A percentile compares a stretch with the other conserved stretches of the same genome.
phyloP scores from a whole-genome alignment of 495 filamentous ascomycete species.

The Aspergillus panamensis region DNA sequence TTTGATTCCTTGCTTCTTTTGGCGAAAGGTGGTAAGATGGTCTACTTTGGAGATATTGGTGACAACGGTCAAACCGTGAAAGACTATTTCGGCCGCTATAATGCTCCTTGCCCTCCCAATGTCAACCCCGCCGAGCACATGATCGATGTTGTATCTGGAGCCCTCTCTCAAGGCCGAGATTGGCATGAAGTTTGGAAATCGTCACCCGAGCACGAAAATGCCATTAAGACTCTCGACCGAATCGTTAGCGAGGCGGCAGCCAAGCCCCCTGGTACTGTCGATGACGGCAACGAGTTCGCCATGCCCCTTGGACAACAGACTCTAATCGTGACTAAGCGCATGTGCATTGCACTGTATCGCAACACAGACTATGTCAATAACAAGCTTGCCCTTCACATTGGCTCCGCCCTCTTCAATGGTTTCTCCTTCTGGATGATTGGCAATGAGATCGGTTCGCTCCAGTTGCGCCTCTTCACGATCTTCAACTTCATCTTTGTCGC shows the following conservation, averaged over 20 bases:
- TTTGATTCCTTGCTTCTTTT: slow-evolving; percentile 72
- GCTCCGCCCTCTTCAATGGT: slow-evolving; percentile 41
- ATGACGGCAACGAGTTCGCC: slow-evolving; percentile 53
- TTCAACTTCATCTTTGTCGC: slow-evolving; percentile 54
- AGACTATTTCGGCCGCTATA: slow-evolving; percentile 75
- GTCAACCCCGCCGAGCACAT: slow-evolving; percentile 90
- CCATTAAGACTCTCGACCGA: slow-evolving; percentile 52
- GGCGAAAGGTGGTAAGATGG: slow-evolving; percentile 63
- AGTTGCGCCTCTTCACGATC: slow-evolving; percentile 43
- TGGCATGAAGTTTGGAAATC: slow-evolving; percentile 65
- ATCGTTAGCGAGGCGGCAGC: slow-evolving; percentile 46
- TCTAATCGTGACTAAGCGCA: slow-evolving; percentile 53
- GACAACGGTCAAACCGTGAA: slow-evolving; percentile 48
- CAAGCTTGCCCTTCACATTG: slow-evolving; percentile 49
- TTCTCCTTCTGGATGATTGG: slow-evolving; percentile 46
- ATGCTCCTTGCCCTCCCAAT: slow-evolving; percentile 65
- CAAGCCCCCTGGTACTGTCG: slow-evolving; percentile 32
- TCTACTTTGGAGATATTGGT: slow-evolving; percentile 68
- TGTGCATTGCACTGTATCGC: slow-evolving; percentile 58
- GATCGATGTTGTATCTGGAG: slow-evolving; percentile 69
- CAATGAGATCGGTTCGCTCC: slow-evolving; percentile 27
- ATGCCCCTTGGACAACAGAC: slow-evolving; percentile 55
- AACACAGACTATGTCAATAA: slow-evolving; percentile 62
- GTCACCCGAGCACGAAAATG: slow-evolving; percentile 45
- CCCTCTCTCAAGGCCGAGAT: slow-evolving; percentile 40